phyloP scores from a whole-genome alignment of 2,329 filamentous ascomycete genomes.

The Apiospora hydei region DNA sequence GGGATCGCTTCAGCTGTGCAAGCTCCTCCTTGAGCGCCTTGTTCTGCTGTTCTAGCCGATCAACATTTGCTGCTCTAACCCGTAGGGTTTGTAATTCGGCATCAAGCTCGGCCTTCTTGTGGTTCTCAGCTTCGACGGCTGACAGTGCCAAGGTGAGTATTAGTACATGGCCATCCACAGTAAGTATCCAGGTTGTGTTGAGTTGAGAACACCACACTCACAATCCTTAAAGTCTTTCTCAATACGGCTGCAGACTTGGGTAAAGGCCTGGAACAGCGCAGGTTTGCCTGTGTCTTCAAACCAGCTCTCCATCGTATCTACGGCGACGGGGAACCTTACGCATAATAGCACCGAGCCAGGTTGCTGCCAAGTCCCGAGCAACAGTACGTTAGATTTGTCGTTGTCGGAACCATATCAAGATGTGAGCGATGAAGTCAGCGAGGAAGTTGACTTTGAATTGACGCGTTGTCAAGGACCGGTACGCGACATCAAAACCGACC shows the following conservation, averaged over 20 bases:
- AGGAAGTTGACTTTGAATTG: constrained; percentile 11
- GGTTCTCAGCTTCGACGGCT: constrained; percentile 15
- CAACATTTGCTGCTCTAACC: constrained; percentile 41
- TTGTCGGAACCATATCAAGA: neutral
- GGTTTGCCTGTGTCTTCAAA: constrained; percentile 38
- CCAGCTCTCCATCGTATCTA: constrained; percentile 40
- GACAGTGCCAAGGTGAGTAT: constrained; percentile 24
- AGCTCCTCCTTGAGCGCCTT: constrained; percentile 49
- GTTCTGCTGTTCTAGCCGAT: constrained; percentile 52
- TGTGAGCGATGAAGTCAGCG: neutral
- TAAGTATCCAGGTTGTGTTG: neutral
- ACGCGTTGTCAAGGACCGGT: neutral
- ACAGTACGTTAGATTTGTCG: neutral
- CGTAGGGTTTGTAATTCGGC: constrained; percentile 47
- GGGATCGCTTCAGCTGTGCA: constrained; percentile 37
- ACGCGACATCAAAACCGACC: neutral
- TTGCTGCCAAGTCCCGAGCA: neutral
- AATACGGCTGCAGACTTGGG: constrained; percentile 37
- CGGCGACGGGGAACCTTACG: neutral
- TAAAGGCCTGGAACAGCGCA: constrained; percentile 39
- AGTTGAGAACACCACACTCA: neutral
- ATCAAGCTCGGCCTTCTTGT: constrained; percentile 35
- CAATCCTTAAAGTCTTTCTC: constrained; percentile 31
- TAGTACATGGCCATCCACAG: neutral
- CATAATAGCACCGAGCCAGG: neutral